phyloP scores from a whole-genome alignment of 257 asterid genomes.

The Ilex asprella region DNA sequence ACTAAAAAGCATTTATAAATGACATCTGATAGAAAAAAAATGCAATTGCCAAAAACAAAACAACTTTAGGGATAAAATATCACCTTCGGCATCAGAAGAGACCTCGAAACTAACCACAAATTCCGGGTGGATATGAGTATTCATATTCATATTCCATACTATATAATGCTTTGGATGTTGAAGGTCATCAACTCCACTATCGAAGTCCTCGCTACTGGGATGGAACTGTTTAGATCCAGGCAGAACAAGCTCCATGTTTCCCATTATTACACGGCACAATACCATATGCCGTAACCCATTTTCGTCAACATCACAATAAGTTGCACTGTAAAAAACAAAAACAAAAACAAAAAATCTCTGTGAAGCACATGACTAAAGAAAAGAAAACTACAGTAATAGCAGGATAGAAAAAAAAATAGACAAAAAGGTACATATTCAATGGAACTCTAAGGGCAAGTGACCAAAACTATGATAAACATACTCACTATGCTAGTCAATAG shows the following conservation, averaged over 20 bases:
- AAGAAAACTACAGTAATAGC: neutral
- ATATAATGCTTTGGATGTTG: neutral
- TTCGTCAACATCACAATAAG: slow-evolving; percentile 2
- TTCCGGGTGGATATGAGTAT: neutral
- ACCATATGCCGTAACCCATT: neutral
- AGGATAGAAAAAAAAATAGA: neutral
- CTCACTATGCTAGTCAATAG: no score
- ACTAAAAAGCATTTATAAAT: neutral
- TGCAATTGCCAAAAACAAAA: no score
- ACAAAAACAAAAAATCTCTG: neutral
- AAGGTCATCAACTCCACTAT: neutral
- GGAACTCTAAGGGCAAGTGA: neutral
- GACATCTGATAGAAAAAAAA: no score
- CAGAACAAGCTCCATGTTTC: slow-evolving; percentile 1
- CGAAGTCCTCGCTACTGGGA: slow-evolving; percentile 4
- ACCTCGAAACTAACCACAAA: neutral
- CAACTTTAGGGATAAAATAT: neutral
- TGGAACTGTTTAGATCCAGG: slow-evolving; percentile 2
- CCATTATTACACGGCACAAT: slow-evolving; percentile 1
- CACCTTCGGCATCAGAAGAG: neutral
- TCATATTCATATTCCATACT: slow-evolving; percentile 5
- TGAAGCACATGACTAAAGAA: neutral
- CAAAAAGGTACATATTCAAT: neutral
- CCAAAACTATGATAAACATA: neutral
- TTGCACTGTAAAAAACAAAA: neutral